Percentiles rank a stretch among this genome's conserved stretches.
Conservation (phyloP, 345 rosid species). For the Eucalyptus virginea region DNA sequence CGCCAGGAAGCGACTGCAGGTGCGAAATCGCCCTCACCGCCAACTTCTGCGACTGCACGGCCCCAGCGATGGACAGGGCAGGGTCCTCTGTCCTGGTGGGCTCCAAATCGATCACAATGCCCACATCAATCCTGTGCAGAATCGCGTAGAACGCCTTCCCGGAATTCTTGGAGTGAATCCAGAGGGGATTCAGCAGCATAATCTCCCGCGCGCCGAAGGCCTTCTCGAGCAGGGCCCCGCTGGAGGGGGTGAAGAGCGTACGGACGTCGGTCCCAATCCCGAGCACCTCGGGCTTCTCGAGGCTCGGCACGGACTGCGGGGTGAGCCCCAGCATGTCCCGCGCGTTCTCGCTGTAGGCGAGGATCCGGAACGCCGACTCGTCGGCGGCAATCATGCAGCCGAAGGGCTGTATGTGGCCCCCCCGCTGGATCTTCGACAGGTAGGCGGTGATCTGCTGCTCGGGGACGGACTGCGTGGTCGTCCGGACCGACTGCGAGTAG, state of each 20-base stretch:
- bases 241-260: conserved; percentile 50
- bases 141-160: conserved; percentile 90
- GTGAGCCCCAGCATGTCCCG: conserved; percentile 78
- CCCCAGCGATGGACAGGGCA: conserved; percentile 91
- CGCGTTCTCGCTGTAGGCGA: conserved; percentile 82
- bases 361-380: conserved; percentile 52
- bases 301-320: conserved; percentile 75
- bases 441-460: conserved; percentile 84
- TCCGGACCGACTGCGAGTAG: conserved; percentile 61
- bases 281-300: conserved; percentile 58
- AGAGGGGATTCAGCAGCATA: conserved; percentile 76
- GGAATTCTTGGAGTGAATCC: conserved; percentile 79
- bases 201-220: conserved; percentile 89
- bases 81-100: conserved; percentile 96
- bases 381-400: conserved; percentile 91
- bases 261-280: conserved; percentile 65
- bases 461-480: conserved; percentile 50
- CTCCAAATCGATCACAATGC: conserved; percentile 92
- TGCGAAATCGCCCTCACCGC: conserved; percentile 90
- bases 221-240: conserved; percentile 51
- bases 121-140: conserved; percentile 89
- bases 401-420: conserved; percentile 83
- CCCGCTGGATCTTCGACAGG: conserved; percentile 82
- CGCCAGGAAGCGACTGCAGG: conserved; percentile 88
- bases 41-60: conserved; percentile 94